Base-by-base conservation (phyloP, 1,284 basidiomycete species). In the Phlebopus sp. region DNA sequence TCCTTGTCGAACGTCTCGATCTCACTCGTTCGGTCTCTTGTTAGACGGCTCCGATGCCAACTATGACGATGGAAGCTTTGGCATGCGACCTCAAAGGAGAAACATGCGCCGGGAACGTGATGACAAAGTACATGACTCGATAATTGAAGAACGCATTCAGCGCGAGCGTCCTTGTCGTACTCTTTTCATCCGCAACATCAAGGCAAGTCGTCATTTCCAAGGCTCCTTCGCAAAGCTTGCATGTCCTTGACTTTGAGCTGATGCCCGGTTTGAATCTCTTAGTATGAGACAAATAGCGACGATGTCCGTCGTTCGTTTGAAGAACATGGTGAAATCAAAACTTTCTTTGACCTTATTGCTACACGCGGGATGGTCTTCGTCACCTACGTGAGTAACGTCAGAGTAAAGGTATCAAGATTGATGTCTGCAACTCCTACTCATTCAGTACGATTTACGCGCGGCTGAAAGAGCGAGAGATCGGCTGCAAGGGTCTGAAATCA, bases 301-400 rank as follows among this genome's bases (percentile, higher is more conserved):
- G 84, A 90, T 62, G 84, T 98, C n/a, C 83, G 87, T 54, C 76
- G 76, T 31, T 80, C 83, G 45, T 99, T 98, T 70, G 90, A 92
- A 68, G 83, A 88, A 51, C 91, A 91, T 66, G 96, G 96, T 50
- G 92, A 95, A 64, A 90, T 98, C 72, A 93, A 93, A 71, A 95
- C 91, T 2, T 97, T 95, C 68, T 98, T 97, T 67, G 96, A 99
- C 69, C 74, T 97, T 27, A 91, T 97, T 53, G 80, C 84, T 42
- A 95, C 91, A 29, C 82, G 96, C 51, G 96, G 96, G 15, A 95
- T 99, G 87, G 89, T 96, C 5, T 99, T 99, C 69, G 88, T 98
- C 46, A 98, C 95, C 44, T 99, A 91, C 66, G 94, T 97, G 72
- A 80, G 93, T 80, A 11, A 17, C 34, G 30, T 29, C n/a, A 40